These are phyloP conservation scores for Chaetomiaceae sp. DNA, from an alignment of 2,329 filamentous ascomycete species.

Conservation along the genomic window DNA sequence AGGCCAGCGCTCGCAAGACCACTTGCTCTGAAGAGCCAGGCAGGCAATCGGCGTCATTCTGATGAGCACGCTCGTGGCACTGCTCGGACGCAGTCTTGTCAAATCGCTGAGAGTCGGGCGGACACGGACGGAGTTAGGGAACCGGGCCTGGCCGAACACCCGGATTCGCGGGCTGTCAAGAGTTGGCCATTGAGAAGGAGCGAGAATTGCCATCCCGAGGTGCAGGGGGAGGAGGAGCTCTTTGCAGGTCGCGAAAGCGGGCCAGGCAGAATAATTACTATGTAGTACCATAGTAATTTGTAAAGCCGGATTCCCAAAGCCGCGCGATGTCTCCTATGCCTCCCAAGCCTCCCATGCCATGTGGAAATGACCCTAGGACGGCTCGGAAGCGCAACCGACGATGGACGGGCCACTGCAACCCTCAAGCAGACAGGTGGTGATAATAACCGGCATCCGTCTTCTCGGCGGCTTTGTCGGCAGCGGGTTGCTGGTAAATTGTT, in stretches of 20 bases:
- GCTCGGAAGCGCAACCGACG: slow-evolving; percentile 23
- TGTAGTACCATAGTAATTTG: too few species aligned
- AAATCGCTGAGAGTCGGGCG: background rate
- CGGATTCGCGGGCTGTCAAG: too few species aligned
- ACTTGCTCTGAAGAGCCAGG: background rate
- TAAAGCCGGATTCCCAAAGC: background rate
- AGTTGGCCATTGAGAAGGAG: too few species aligned
- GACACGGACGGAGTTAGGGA: background rate
- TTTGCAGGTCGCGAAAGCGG: too few species aligned
- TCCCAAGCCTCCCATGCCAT: too few species aligned
- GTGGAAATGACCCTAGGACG: slow-evolving; percentile 7
- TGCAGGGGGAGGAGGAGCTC: background rate
- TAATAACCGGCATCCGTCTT: background rate
- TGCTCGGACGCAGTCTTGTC: background rate
- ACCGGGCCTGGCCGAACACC: background rate
- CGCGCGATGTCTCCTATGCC: too few species aligned
- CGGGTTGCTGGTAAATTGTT: too few species aligned
- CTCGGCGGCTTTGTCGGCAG: slow-evolving; percentile 2
- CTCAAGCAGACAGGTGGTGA: background rate
- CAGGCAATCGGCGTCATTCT: background rate
- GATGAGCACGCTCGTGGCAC: background rate
- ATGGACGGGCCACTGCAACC: slow-evolving; percentile 8
- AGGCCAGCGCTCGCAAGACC: slow-evolving; percentile 3
- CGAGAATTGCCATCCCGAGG: background rate
- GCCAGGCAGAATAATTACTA: too few species aligned